Percentiles rank a stretch among this genome's conserved stretches.
Evolutionary conservation across 805 yeast species (phyloP).

Genomic region (Candida khao-thaluensis): DNA sequence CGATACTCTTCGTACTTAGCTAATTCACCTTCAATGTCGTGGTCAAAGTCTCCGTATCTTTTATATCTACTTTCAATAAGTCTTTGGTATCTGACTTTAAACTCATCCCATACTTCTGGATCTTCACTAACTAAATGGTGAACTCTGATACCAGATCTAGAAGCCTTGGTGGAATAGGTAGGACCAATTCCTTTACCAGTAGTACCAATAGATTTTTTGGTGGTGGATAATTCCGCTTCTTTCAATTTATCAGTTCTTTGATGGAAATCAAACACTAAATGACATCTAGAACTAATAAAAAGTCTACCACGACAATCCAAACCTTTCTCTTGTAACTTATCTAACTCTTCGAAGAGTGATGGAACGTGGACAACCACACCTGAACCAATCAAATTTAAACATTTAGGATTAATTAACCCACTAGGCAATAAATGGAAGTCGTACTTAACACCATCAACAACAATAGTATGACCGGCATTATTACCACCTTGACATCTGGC

Average conservation of each 20-base stretch:
- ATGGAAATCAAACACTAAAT: constrained; percentile 95
- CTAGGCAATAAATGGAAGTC: constrained; percentile 99
- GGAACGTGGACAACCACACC: constrained; percentile 97
- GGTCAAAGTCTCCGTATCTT: constrained; percentile 92
- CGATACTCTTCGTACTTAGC: constrained; percentile 72
- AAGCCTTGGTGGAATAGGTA: constrained; percentile 93
- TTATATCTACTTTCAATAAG: constrained; percentile 76
- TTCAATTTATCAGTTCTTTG: constrained; percentile 94
- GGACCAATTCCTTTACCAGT: constrained; percentile 99
- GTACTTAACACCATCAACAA: constrained; percentile 81
- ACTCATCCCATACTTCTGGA: constrained; percentile 91
- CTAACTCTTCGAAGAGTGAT: constrained; percentile 84
- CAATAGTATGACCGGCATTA: constrained; percentile 99
- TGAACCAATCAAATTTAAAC: constrained; percentile 86
- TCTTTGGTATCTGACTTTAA: constrained; percentile 72
- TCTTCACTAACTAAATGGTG: constrained; percentile 91
- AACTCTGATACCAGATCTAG: constrained; percentile 94
- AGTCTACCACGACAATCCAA: constrained; percentile 71
- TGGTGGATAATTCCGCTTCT: constrained; percentile 81
- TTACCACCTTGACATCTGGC: constrained; percentile 99
- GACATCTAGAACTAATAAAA: constrained; percentile 91
- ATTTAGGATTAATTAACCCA: constrained; percentile 92
- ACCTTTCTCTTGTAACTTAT: constrained; percentile 78
- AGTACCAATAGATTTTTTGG: constrained; percentile 90
- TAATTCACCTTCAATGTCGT: constrained; percentile 79